These are phyloP conservation scores for Picochlorum sp. DNA, from an alignment of 139 green algal genomes.

Conservation along the genomic window DNA sequence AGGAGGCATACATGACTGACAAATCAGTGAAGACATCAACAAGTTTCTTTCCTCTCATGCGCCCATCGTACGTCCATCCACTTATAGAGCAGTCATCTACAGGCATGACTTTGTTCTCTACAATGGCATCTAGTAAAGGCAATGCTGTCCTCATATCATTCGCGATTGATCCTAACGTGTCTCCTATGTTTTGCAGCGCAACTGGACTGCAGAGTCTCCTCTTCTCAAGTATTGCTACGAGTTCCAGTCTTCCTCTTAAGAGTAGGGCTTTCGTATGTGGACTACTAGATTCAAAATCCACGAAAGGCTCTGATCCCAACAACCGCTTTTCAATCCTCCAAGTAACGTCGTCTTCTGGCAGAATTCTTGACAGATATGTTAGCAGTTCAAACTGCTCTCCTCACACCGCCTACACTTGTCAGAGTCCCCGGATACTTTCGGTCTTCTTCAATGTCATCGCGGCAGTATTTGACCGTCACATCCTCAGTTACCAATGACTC, in stretches of 20 bases:
- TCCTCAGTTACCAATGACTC: conserved; percentile 2
- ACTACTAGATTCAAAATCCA: conserved; percentile 1
- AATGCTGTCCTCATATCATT: background rate
- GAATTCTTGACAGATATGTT: background rate
- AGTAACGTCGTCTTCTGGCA: conserved; percentile 4
- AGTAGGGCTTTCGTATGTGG: conserved; percentile 3
- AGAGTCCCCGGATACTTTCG: background rate
- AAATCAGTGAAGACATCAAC: conserved; percentile 8
- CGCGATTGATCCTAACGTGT: background rate
- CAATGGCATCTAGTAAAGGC: conserved; percentile 7
- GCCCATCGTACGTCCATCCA: conserved; percentile 2
- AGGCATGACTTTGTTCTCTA: background rate
- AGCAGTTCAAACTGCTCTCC: background rate
- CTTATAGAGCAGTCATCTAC: background rate
- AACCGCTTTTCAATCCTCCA: conserved; percentile 6
- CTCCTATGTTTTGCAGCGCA: background rate
- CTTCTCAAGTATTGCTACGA: background rate
- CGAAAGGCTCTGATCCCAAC: conserved; percentile 5
- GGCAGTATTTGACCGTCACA: background rate
- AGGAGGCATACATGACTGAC: conserved; percentile 9
- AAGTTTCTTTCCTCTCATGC: background rate
- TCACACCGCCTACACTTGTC: background rate
- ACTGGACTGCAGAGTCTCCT: background rate
- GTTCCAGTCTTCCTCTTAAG: conserved; percentile 4
- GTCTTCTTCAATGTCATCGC: background rate